A percentile compares a stretch with the other conserved stretches of the same genome.
These are phyloP conservation scores for Quercus phellos DNA, from an alignment of 331 rosid species.

Conservation along the genomic window DNA sequence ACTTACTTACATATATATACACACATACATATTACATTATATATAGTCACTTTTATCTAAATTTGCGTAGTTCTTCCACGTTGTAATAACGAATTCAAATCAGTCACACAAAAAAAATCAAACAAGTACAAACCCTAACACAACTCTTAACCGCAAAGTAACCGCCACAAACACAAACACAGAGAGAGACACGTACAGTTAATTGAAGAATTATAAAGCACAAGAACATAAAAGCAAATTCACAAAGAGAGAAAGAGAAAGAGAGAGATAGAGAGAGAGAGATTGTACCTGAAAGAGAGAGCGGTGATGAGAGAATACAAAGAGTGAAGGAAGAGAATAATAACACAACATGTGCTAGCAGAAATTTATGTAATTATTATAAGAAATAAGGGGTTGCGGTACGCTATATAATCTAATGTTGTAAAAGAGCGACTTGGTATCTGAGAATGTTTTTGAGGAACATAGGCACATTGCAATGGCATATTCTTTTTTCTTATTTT, in stretches of 20 bases:
- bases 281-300: background rate
- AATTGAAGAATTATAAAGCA: too few relatives aligned
- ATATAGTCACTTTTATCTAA: background rate
- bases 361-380: background rate
- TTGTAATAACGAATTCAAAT: background rate
- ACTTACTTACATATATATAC: too few relatives aligned
- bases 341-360: conserved; percentile 16
- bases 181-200: too few relatives aligned
- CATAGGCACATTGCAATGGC: conserved; percentile 36
- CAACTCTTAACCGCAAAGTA: background rate
- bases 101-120: background rate
- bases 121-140: too few relatives aligned
- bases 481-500: conserved; percentile 31
- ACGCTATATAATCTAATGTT: background rate
- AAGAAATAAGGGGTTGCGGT: background rate
- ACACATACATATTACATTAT: background rate
- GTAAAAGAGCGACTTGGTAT: conserved; percentile 25
- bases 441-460: conserved; percentile 52
- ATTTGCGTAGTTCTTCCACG: background rate
- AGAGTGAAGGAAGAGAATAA: conserved; percentile 8
- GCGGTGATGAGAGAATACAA: background rate
- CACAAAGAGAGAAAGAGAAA: background rate
- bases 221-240: background rate
- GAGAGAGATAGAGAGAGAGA: background rate
- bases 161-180: background rate